Conservation (phyloP, 2,329 filamentous ascomycete species). For the Fusarium nisikadoi region DNA sequence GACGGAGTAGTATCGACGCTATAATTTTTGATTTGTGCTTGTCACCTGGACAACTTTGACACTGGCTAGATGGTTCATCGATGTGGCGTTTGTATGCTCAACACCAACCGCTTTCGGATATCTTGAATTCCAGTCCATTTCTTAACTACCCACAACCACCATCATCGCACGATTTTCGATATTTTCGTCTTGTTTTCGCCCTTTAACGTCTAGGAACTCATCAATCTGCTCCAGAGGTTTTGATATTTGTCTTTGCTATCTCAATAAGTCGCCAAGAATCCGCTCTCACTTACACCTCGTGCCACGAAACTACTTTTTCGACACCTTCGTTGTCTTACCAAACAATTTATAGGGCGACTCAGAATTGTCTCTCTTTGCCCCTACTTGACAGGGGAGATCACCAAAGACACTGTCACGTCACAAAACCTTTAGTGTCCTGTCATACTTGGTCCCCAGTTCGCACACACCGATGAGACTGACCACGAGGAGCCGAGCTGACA, state of each 20-base stretch:
- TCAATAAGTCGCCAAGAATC: neutral
- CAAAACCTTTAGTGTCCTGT: conserved; percentile 12
- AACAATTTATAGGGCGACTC: conserved; percentile 28
- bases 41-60: conserved; percentile 40
- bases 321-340: conserved; percentile 37
- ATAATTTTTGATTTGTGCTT: conserved; percentile 28
- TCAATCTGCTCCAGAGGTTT: neutral
- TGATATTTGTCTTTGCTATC: neutral
- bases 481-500: conserved; percentile 28
- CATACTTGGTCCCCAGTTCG: conserved; percentile 12
- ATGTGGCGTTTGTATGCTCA: conserved; percentile 38
- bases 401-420: conserved; percentile 33
- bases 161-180: conserved; percentile 1
- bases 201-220: neutral
- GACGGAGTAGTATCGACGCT: conserved; percentile 16
- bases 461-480: conserved; percentile 18
- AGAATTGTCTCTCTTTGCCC: conserved; percentile 26
- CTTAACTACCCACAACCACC: conserved; percentile 35
- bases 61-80: conserved; percentile 18
- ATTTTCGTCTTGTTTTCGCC: conserved; percentile 16
- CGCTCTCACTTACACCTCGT: conserved; percentile 27
- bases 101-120: conserved; percentile 41
- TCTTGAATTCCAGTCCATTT: conserved; percentile 40
- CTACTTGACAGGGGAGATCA: conserved; percentile 24
- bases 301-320: conserved; percentile 20